phyloP scores from a whole-genome alignment of 352 stramenopile genomes.

The Peronospora tabacina region DNA sequence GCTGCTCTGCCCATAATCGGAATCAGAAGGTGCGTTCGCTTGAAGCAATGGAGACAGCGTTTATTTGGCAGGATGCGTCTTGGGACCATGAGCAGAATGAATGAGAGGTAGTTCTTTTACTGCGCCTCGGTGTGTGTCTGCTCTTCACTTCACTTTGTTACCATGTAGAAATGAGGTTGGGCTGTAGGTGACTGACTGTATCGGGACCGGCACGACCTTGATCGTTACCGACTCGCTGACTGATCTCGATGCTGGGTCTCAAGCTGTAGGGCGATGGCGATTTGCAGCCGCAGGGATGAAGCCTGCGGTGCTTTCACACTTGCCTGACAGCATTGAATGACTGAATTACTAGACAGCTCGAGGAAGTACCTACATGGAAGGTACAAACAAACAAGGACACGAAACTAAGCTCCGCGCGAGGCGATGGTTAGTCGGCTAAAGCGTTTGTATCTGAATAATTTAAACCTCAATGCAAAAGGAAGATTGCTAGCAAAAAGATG shows the following conservation, averaged over 20 bases:
- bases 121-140: conserved; percentile 1
- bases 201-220: conserved; percentile 3
- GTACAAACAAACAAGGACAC: too few relatives aligned
- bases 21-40: conserved; percentile 11
- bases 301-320: too few relatives aligned
- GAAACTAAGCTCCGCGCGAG: too few relatives aligned
- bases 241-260: neutral
- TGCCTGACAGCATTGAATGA: too few relatives aligned
- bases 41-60: conserved; percentile 1
- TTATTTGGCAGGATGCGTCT: conserved; percentile 8
- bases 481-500: conserved; percentile 16
- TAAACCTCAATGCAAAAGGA: conserved; percentile 24
- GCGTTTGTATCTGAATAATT: conserved; percentile 32
- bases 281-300: neutral
- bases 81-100: neutral
- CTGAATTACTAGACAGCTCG: too few relatives aligned
- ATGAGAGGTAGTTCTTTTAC: conserved; percentile 7
- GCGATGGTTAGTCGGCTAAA: neutral
- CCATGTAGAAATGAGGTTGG: neutral
- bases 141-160: conserved; percentile 4
- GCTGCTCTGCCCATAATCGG: conserved; percentile 4
- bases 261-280: neutral
- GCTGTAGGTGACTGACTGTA: conserved; percentile 1
- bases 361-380: too few relatives aligned
- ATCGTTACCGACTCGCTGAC: neutral